These are phyloP conservation scores for Trichoderma lentiforme DNA, from an alignment of 2,329 filamentous ascomycete genomes.

Conservation along the genomic window DNA sequence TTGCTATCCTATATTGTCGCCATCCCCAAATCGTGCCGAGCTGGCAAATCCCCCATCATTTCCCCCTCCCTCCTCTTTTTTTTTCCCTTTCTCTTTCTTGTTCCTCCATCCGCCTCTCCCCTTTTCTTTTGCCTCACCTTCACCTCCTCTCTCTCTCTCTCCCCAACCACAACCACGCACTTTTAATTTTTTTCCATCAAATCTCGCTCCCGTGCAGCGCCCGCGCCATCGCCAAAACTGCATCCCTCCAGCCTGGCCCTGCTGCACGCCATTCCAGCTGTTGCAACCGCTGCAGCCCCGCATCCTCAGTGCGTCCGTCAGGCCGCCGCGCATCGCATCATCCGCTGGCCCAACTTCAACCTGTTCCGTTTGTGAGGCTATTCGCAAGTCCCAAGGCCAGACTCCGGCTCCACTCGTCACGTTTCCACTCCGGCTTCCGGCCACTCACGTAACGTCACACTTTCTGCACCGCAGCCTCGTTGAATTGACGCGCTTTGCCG, in stretches of 20 bases:
- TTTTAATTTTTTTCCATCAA: constrained; percentile 36
- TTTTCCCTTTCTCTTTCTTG: constrained; percentile 25
- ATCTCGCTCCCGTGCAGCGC: constrained; percentile 35
- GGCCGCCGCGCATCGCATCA: constrained; percentile 14
- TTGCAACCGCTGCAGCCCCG: constrained; percentile 26
- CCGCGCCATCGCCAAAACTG: constrained; percentile 38
- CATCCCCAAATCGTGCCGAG: constrained; percentile 26
- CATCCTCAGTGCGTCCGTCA: constrained; percentile 25
- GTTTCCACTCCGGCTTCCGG: constrained; percentile 18
- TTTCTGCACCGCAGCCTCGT: constrained; percentile 18
- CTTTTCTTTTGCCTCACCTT: constrained; percentile 24
- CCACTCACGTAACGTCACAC: constrained; percentile 26
- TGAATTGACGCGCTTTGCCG: constrained; percentile 6
- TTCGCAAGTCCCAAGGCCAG: constrained; percentile 30
- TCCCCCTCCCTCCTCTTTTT: constrained; percentile 25
- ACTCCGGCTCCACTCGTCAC: constrained; percentile 19
- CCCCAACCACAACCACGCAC: constrained; percentile 17
- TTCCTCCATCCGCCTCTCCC: constrained; percentile 23
- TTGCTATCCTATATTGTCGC: constrained; percentile 23
- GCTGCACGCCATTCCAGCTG: constrained; percentile 30
- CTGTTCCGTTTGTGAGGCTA: constrained; percentile 37
- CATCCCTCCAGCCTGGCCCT: constrained; percentile 33
- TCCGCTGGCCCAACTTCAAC: constrained; percentile 25
- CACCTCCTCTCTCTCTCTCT: not conserved
- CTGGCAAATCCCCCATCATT: constrained; percentile 23